Evolutionary conservation across 768 basidiomycete genomes (phyloP).

Genomic region (Royoungia palumana): DNA sequence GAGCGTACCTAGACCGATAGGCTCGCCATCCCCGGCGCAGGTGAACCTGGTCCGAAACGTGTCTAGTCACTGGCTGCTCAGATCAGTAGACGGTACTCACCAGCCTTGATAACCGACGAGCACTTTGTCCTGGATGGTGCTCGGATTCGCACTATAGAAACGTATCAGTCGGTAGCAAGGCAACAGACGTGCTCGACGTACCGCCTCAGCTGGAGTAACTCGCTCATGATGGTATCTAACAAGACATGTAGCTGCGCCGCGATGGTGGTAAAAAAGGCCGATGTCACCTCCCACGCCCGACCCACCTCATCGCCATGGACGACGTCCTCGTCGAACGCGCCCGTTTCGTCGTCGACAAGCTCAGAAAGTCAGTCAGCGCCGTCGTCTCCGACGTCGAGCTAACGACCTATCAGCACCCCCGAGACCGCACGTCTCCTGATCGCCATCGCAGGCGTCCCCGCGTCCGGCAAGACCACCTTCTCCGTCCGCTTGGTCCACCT

Average conservation of each 20-base stretch:
- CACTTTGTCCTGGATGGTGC: conserved; percentile 80
- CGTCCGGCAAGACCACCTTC: conserved; percentile 83
- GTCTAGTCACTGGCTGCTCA: too few species aligned
- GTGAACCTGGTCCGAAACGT: conserved; percentile 54
- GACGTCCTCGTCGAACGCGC: conserved; percentile 39
- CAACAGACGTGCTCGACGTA: background rate
- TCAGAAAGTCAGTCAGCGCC: conserved; percentile 35
- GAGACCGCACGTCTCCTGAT: conserved; percentile 52
- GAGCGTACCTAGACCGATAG: conserved; percentile 53
- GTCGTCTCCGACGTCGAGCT: background rate
- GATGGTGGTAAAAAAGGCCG: background rate
- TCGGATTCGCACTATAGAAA: conserved; percentile 55
- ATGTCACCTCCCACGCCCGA: background rate
- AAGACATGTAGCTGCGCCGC: background rate
- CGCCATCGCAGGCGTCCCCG: conserved; percentile 77
- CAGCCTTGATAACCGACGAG: conserved; percentile 88
- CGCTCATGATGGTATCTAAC: too few species aligned
- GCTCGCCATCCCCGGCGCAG: conserved; percentile 64
- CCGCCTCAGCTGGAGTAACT: background rate
- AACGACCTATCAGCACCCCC: conserved; percentile 12
- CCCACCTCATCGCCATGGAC: conserved; percentile 34
- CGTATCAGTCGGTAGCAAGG: background rate
- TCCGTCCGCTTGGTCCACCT: conserved; percentile 54
- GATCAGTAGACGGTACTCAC: conserved; percentile 35
- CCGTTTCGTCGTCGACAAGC: conserved; percentile 32